These are phyloP conservation scores for Berkeleyomyces rouxiae DNA, from an alignment of 2,329 filamentous ascomycete species.

Conservation along the genomic window DNA sequence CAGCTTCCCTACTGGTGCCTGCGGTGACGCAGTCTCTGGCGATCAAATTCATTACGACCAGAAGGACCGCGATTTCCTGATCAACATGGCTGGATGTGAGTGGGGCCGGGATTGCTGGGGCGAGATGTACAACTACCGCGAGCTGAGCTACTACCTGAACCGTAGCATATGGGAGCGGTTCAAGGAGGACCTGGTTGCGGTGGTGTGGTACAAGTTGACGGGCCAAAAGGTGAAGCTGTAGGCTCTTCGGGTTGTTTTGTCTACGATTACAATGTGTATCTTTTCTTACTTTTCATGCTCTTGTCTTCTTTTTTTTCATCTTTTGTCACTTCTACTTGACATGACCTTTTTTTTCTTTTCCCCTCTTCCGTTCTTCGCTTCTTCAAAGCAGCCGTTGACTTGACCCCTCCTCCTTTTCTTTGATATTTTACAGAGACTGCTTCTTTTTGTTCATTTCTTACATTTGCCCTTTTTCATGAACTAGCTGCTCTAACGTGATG, in stretches of 20 bases:
- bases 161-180: constrained; percentile 63
- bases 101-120: constrained; percentile 96
- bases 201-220: constrained; percentile 46
- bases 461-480: neutral
- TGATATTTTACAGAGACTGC: neutral
- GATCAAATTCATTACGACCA: constrained; percentile 71
- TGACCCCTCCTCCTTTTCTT: constrained; percentile 5
- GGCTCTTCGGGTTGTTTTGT: constrained; percentile 11
- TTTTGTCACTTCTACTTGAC: neutral
- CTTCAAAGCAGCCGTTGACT: neutral
- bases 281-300: constrained; percentile 7
- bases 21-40: constrained; percentile 55
- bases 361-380: neutral
- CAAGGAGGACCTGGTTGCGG: constrained; percentile 48
- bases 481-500: neutral
- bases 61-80: constrained; percentile 74
- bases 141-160: constrained; percentile 82
- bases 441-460: neutral
- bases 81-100: constrained; percentile 97
- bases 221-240: constrained; percentile 43
- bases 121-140: constrained; percentile 90
- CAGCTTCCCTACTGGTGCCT: constrained; percentile 82
- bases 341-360: neutral
- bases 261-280: constrained; percentile 14
- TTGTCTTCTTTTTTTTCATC: constrained; percentile 1